Evolutionary conservation across 2,329 filamentous ascomycete species (phyloP), one percentile per base, ranked within the genome.

Genomic region (Parasarocladium wereldwijsianum): DNA sequence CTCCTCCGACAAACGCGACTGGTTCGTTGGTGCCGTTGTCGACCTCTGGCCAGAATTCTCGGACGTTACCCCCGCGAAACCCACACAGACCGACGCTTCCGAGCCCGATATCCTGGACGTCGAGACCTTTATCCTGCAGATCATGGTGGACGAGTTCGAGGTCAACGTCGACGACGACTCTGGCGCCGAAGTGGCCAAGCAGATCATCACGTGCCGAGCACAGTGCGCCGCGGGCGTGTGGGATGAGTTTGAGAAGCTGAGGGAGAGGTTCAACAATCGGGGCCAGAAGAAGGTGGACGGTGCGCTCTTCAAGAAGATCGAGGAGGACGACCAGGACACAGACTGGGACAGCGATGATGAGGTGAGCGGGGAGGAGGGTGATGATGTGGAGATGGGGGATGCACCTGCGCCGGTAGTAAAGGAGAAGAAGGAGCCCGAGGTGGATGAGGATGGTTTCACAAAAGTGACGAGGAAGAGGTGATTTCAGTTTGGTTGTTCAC

Each of bases 131-230:
- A 62, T 96, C 27, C 62, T 93, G 26, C 82, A 94, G 45, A 76
- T 93, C 36, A 90, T 96, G 78, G 69, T 80, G 38, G 90, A 96
- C 57, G 90, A 98, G 55, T 98, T 96, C 46, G 85, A 93, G 45
- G 79, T 90, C 32, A 77, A 82, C 33, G 71, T 94, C 17, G 90
- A 96, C 45, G 90, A 98, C 52, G 86, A 85, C 43, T 87, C 77
- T 27, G 80, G 76, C 19, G 73, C 68, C 31, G 69, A 76, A 33
- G 70, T 93, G 6, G 85, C 85, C 8, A 60, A 63, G 34, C 64
- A 75, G 42, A 81, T 96, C 34, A 56, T 92, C 50, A 62, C 64
- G 31, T 57, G 87, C 38, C 64, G 74, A 43, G 60, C 62, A 34
- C 66, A 80, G 46, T 73, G 75, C 43, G 60, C 63, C 34, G 64